Conservation (phyloP, 495 filamentous ascomycete genomes). For the Lindgomyces ingoldianus region DNA sequence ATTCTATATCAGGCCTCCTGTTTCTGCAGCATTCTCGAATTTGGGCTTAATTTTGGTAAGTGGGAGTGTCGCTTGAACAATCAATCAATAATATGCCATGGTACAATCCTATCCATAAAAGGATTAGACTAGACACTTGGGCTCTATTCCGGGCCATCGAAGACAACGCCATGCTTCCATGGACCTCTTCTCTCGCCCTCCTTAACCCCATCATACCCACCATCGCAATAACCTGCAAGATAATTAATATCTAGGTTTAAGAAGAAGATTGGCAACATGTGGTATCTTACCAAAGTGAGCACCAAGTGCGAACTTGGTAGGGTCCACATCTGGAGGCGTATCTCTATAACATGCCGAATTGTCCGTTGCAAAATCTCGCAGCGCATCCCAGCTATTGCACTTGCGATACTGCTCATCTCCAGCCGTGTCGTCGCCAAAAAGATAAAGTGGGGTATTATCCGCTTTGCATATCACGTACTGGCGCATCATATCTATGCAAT, state of each 20-base stretch:
- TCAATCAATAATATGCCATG: no score
- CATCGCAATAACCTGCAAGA: constrained; percentile 8
- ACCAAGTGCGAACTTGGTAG: constrained; percentile 5
- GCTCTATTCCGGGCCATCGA: background rate
- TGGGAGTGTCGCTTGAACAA: no score
- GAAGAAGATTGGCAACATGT: background rate
- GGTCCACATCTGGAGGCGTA: constrained; percentile 1
- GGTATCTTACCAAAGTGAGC: constrained; percentile 4
- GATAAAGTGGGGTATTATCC: constrained; percentile 20
- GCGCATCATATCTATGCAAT: constrained; percentile 18
- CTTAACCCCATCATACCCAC: constrained; percentile 5
- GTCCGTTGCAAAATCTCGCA: constrained; percentile 10
- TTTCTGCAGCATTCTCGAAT: no score
- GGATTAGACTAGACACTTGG: background rate
- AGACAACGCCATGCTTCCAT: constrained; percentile 14
- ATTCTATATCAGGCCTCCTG: no score
- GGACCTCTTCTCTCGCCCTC: constrained; percentile 1
- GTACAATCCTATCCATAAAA: no score
- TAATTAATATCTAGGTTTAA: background rate
- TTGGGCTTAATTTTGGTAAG: no score
- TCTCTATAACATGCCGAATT: constrained; percentile 20
- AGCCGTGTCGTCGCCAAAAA: constrained; percentile 17
- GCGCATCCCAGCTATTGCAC: constrained; percentile 14
- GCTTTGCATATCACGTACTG: constrained; percentile 21
- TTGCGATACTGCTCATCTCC: constrained; percentile 18